phyloP scores from a whole-genome alignment of 176 grass and related monocot species.

The Musa troglodytarum region DNA sequence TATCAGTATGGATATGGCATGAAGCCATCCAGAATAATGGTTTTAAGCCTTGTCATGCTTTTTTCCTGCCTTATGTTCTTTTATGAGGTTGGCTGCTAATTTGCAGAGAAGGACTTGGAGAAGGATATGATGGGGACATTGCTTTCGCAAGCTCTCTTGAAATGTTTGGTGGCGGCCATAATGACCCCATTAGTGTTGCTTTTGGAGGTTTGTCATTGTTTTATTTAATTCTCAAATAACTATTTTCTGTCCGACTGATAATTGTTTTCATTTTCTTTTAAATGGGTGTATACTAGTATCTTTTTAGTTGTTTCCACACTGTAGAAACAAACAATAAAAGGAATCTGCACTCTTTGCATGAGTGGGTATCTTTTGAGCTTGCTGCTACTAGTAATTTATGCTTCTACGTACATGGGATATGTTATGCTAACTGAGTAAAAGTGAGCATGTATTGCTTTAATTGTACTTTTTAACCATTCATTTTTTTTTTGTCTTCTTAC shows the following conservation, averaged over 20 bases:
- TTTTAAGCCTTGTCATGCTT: neutral
- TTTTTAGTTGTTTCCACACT: no score
- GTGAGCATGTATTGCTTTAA: neutral
- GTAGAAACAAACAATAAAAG: no score
- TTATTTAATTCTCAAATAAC: neutral
- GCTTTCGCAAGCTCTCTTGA: conserved; percentile 82
- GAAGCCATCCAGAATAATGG: no score
- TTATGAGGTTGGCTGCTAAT: neutral
- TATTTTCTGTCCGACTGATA: neutral
- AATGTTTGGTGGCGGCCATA: conserved; percentile 84
- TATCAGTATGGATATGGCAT: no score
- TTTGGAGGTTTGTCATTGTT: conserved; percentile 68
- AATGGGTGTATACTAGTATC: neutral
- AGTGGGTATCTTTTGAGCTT: no score
- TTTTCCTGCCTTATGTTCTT: neutral
- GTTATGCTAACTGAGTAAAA: no score
- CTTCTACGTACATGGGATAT: no score
- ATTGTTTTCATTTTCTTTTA: neutral
- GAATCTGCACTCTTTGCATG: no score
- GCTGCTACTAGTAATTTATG: no score
- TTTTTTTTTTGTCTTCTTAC: neutral
- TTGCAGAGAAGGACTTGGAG: conserved; percentile 85
- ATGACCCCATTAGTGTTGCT: conserved; percentile 83
- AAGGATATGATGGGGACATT: conserved; percentile 92
- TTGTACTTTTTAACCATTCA: neutral